Conservation (phyloP, 345 rosid species). For the Corchorus capsularis region DNA sequence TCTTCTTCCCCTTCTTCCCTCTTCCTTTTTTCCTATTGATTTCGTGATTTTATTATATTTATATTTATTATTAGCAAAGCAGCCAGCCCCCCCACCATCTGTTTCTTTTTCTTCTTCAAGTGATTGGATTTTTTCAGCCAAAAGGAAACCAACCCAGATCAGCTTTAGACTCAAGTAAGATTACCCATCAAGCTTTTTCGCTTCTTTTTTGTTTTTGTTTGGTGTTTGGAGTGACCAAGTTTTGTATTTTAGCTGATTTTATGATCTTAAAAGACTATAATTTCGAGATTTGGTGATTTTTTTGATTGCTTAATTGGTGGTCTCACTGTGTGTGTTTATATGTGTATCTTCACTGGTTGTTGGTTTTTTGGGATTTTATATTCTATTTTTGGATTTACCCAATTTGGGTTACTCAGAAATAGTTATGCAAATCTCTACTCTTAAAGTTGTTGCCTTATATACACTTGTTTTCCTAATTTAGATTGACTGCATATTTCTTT, state of each 20-base stretch:
- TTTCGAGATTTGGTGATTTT: slow-evolving; percentile 16
- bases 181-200: slow-evolving; percentile 22
- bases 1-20: slow-evolving; percentile 30
- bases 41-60: not conserved
- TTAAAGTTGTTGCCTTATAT: slow-evolving; percentile 18
- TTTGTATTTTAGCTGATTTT: slow-evolving; percentile 27
- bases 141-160: slow-evolving; percentile 46
- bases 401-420: slow-evolving; percentile 15
- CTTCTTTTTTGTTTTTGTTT: slow-evolving; percentile 19
- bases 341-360: not conserved
- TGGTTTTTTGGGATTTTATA: not conserved
- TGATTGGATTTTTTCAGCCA: slow-evolving; percentile 22
- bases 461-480: not conserved
- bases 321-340: not conserved
- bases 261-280: slow-evolving; percentile 13
- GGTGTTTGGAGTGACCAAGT: slow-evolving; percentile 25
- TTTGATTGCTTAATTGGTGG: slow-evolving; percentile 5
- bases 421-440: slow-evolving; percentile 8
- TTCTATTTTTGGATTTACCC: slow-evolving; percentile 19
- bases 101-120: slow-evolving; percentile 25
- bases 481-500: slow-evolving; percentile 9
- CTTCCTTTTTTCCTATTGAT: slow-evolving; percentile 19
- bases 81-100: not conserved
- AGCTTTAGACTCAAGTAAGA: slow-evolving; percentile 46
- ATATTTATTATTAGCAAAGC: not conserved